These are phyloP conservation scores for Pseudocercospora fijiensis DNA, from an alignment of 2,329 filamentous ascomycete species.

Conservation along the genomic window DNA sequence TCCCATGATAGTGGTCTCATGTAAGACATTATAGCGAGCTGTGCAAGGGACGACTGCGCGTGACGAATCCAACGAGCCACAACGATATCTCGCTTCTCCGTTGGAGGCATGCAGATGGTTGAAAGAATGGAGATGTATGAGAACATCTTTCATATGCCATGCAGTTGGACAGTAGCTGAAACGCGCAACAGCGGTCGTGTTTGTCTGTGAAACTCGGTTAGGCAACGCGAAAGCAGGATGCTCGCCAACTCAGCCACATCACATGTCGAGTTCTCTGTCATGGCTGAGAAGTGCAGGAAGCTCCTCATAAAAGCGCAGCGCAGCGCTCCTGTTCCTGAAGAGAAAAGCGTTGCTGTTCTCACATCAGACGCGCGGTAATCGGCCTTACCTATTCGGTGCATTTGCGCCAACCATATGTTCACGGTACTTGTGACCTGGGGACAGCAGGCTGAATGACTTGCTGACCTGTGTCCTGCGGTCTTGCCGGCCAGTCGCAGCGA, in stretches of 20 bases:
- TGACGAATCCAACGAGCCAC: conserved; percentile 8
- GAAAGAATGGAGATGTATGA: neutral
- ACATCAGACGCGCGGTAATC: neutral
- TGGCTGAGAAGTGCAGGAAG: neutral
- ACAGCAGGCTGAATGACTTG: neutral
- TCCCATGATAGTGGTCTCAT: conserved; percentile 9
- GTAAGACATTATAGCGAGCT: conserved; percentile 14
- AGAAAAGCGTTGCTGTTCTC: neutral
- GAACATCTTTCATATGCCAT: neutral
- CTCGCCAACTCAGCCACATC: conserved; percentile 3
- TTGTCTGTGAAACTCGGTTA: conserved; percentile 1
- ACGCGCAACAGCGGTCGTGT: neutral
- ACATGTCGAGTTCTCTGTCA: neutral
- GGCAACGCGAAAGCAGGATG: neutral
- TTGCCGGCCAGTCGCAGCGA: neutral
- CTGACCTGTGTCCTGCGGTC: neutral
- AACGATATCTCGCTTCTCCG: conserved; percentile 7
- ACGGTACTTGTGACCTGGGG: neutral
- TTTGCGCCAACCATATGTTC: neutral
- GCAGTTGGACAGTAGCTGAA: neutral
- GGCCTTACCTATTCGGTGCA: neutral
- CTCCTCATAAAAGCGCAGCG: neutral
- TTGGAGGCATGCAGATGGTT: conserved; percentile 1
- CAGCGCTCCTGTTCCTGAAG: neutral
- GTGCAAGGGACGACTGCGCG: conserved; percentile 9